Percentiles rank a stretch among this genome's conserved stretches.
phyloP scores from a whole-genome alignment of 345 rosid genomes.

The Heritiera littoralis region DNA sequence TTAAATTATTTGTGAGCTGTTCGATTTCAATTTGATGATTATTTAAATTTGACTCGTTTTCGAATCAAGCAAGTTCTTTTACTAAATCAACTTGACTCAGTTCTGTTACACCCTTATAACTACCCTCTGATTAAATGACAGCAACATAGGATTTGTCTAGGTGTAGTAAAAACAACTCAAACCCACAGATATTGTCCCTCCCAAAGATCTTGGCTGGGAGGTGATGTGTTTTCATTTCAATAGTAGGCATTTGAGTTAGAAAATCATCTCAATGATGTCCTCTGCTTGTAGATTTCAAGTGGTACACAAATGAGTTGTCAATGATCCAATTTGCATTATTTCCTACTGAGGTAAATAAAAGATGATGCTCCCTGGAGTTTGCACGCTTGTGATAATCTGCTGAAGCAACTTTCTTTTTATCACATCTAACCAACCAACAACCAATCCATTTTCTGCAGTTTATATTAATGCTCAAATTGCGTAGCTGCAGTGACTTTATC shows the following conservation, averaged over 20 bases:
- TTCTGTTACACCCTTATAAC: not conserved
- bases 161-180: not conserved
- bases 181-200: not conserved
- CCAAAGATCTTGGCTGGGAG: not conserved
- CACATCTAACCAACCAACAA: not conserved
- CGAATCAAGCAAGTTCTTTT: too few relatives aligned
- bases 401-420: not conserved
- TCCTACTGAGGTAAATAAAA: not conserved
- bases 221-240: constrained; percentile 1
- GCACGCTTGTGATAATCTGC: constrained; percentile 9
- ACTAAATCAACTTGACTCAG: too few relatives aligned
- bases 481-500: not conserved
- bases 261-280: not conserved
- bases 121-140: constrained; percentile 1
- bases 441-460: not conserved
- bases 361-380: constrained; percentile 1
- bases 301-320: constrained; percentile 15
- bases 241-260: not conserved
- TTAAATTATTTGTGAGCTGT: not conserved
- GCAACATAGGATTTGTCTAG: not conserved
- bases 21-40: too few relatives aligned
- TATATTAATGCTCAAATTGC: not conserved
- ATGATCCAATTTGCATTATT: constrained; percentile 9
- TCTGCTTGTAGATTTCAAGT: constrained; percentile 4
- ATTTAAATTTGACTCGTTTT: too few relatives aligned